Evolutionary conservation across 1,284 basidiomycete genomes (phyloP), one percentile per base, ranked within the genome.

Genomic region (Erythrobasidium hasegawianum): DNA sequence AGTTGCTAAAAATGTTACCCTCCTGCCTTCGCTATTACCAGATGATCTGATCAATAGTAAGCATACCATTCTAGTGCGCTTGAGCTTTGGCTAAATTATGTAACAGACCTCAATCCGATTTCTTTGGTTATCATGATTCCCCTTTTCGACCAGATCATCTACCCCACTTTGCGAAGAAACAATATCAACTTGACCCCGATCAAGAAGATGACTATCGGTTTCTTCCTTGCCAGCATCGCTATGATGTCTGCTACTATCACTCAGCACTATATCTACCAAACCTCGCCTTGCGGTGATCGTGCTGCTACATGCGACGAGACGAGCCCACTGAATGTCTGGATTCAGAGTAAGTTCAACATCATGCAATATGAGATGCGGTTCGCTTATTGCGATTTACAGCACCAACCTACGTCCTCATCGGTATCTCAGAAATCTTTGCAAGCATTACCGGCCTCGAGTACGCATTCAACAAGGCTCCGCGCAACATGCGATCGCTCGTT

Each of bases 391-490:
- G 33, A 33, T 4, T 5, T 5, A 33, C 33, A 33, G 33, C 72
- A 13, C 72, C 70, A 1, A 65, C 70, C 27, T 73, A 71, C 60
- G 67, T 76, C 47, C 69, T 76, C 56, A 74, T 75, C 59, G 77
- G 89, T 29, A 74, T 81, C 20, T 79, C 77, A 67, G 80, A 81
- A 79, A 90, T 94, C 74, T 83, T 94, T 59, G 88, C 89, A 0
- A 88, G 87, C 9, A 89, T 94, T 77, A 91, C 89, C 18, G 78
- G 78, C 58, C 74, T 81, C 71, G 90, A 94, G 77, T 91, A 91
- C 76, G 90, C 89, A n/a, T 91, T 88, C 80, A 89, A 87, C 67
- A 91, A 90, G 75, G 78, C 78, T 9, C 78, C 78, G 60, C 75
- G 73, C 66, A 76, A 75, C 67, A 78, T 79, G 78, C 73, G 76